Percentiles rank a stretch among this genome's conserved stretches.
phyloP scores from a whole-genome alignment of 768 basidiomycete species.

The Russula dissimulans region DNA sequence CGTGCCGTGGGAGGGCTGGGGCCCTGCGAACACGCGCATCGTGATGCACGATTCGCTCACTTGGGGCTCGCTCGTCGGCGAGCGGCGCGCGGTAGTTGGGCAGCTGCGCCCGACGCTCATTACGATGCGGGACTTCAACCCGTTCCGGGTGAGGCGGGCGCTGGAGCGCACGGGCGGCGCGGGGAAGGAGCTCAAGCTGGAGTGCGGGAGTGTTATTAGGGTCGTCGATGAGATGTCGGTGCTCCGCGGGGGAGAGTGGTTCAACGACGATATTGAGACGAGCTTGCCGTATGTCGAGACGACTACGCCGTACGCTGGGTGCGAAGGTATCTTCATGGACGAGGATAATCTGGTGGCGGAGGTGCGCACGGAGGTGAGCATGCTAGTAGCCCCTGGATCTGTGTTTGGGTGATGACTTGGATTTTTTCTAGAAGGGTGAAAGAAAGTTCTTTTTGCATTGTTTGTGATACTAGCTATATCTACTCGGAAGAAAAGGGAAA shows the following conservation, averaged over 20 bases:
- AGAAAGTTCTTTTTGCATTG: slow-evolving; percentile 8
- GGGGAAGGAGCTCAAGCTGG: neutral
- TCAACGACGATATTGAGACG: neutral
- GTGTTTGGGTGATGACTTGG: neutral
- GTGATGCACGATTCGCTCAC: slow-evolving; percentile 2
- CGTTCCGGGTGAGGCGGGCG: neutral
- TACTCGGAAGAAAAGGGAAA: too few relatives aligned
- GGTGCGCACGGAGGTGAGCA: slow-evolving; percentile 3
- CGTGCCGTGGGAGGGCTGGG: slow-evolving; percentile 4
- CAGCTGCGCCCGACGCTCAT: neutral
- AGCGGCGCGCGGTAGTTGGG: slow-evolving; percentile 7
- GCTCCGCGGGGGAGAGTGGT: neutral
- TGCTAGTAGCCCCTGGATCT: too few relatives aligned
- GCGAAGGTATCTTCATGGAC: slow-evolving; percentile 5
- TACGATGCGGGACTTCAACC: slow-evolving; percentile 6
- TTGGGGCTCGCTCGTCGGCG: slow-evolving; percentile 10
- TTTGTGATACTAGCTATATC: neutral
- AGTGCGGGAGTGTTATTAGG: neutral
- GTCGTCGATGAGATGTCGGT: neutral
- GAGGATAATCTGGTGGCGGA: slow-evolving; percentile 4
- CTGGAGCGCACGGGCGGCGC: neutral
- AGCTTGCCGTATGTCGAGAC: slow-evolving; percentile 11
- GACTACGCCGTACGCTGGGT: neutral
- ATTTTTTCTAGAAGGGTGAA: neutral
- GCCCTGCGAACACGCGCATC: neutral